phyloP scores from a whole-genome alignment of 177 flowering plant genomes.

The Tripterygium wilfordii region DNA sequence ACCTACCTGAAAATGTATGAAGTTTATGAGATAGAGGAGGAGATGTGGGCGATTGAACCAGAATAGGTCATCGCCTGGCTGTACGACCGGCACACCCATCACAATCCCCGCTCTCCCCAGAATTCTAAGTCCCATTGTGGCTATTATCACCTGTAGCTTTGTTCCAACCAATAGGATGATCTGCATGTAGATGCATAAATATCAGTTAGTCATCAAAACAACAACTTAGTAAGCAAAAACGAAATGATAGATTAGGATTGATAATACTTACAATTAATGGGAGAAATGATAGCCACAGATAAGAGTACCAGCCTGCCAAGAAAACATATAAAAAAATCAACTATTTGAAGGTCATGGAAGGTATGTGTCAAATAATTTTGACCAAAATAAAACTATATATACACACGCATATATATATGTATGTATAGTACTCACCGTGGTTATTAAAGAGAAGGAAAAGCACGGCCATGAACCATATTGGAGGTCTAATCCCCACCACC shows the following conservation, averaged over 20 bases:
- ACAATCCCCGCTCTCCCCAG: conserved; percentile 52
- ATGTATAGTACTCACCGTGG: conserved; percentile 72
- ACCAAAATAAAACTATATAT: too few species aligned
- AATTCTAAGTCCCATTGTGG: conserved; percentile 67
- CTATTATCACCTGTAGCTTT: conserved; percentile 74
- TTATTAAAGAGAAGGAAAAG: conserved; percentile 63
- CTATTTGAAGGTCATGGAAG: too few species aligned
- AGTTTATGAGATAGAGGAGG: conserved; percentile 4
- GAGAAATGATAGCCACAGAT: conserved; percentile 78
- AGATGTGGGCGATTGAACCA: conserved; percentile 11
- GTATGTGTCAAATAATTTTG: conserved; percentile 2
- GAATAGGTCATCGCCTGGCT: conserved; percentile 8
- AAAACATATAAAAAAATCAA: background rate
- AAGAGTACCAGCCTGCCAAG: conserved; percentile 51
- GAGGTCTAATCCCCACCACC: conserved; percentile 84
- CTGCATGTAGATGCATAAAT: too few species aligned
- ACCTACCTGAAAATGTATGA: conserved; percentile 9
- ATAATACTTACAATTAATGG: conserved; percentile 63
- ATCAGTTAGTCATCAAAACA: too few species aligned
- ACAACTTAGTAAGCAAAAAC: too few species aligned
- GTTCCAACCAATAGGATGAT: conserved; percentile 70
- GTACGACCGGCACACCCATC: conserved; percentile 6
- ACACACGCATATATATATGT: too few species aligned
- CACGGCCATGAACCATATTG: conserved; percentile 72
- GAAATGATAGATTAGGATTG: too few species aligned